Percentiles rank a stretch among this genome's conserved stretches.
Evolutionary conservation across 2,329 filamentous ascomycete species (phyloP).

Genomic region (Fusarium odoratissimum): DNA sequence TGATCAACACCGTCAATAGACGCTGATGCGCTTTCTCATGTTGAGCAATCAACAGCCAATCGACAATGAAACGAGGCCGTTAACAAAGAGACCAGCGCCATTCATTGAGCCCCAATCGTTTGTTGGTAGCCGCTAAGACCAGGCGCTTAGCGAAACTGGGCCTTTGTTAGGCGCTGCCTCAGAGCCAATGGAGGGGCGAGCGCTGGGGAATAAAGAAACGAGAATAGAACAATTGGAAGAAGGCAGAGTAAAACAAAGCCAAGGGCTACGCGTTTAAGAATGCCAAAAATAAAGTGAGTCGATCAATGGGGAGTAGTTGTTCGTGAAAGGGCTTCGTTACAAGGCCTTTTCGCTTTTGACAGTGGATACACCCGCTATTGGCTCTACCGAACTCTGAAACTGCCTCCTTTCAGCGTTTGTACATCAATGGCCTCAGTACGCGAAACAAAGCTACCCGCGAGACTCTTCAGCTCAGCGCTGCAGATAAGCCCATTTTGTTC

Average conservation of each 20-base stretch:
- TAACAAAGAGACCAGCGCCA: constrained; percentile 12
- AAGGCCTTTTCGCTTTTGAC: neutral
- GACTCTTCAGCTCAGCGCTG: accelerated
- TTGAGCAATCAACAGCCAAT: constrained; percentile 30
- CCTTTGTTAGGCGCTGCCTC: constrained; percentile 18
- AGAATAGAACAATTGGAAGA: constrained; percentile 22
- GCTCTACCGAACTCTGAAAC: neutral
- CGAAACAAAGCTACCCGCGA: neutral
- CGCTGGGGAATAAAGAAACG: constrained; percentile 17
- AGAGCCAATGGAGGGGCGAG: constrained; percentile 17
- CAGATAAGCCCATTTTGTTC: accelerated
- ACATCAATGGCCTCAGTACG: too few relatives aligned
- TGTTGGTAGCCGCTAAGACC: constrained; percentile 25
- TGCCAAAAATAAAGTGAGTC: constrained; percentile 1
- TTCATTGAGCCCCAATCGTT: constrained; percentile 37
- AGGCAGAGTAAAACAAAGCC: neutral
- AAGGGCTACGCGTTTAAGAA: neutral
- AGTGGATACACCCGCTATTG: neutral
- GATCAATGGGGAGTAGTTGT: neutral
- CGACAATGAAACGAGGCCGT: constrained; percentile 23
- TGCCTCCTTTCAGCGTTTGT: neutral
- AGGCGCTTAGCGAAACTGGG: constrained; percentile 43
- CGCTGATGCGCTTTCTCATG: constrained; percentile 7
- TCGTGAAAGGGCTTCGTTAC: neutral
- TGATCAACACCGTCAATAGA: constrained; percentile 5